Evolutionary conservation across 176 grass and related monocot genomes (phyloP).

Genomic region (Panicum miliaceum): DNA sequence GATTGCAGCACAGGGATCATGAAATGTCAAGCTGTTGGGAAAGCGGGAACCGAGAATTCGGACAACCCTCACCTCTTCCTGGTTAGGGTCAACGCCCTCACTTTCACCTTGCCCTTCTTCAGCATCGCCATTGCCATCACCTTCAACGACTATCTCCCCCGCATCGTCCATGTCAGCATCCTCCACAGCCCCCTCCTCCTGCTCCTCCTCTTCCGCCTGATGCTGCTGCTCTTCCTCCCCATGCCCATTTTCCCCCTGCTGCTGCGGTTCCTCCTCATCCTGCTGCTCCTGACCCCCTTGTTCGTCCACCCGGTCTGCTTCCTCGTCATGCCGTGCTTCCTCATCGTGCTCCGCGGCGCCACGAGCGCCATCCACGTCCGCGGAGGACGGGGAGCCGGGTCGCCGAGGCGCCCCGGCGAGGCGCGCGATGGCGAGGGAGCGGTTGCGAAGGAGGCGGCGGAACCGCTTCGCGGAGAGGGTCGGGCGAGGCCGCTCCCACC

Average conservation of each 20-base stretch:
- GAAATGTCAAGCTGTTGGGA: not conserved
- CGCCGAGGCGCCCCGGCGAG: constrained; percentile 6
- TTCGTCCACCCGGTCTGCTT: not conserved
- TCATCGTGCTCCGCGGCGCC: not conserved
- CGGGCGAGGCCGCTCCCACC: constrained; percentile 43
- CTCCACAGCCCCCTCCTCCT: constrained; percentile 47
- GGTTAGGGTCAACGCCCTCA: constrained; percentile 49
- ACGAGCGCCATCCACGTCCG: not conserved
- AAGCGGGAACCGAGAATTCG: not conserved
- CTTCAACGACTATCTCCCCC: constrained; percentile 43
- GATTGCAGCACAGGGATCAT: not conserved
- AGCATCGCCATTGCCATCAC: constrained; percentile 28
- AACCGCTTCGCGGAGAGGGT: constrained; percentile 53
- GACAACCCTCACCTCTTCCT: constrained; percentile 49
- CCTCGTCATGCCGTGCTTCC: not conserved
- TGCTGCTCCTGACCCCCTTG: not conserved
- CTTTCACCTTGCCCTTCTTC: constrained; percentile 62
- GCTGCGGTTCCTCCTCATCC: not conserved
- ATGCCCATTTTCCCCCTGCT: not conserved
- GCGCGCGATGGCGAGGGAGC: constrained; percentile 52
- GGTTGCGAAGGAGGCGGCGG: constrained; percentile 58
- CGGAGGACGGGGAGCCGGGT: not conserved
- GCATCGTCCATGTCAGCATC: constrained; percentile 52
- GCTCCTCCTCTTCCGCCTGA: constrained; percentile 17
- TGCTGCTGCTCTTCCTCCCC: not conserved